Evolutionary conservation across 2,329 filamentous ascomycete species (phyloP).

Genomic region (Sporothrix globosa): DNA sequence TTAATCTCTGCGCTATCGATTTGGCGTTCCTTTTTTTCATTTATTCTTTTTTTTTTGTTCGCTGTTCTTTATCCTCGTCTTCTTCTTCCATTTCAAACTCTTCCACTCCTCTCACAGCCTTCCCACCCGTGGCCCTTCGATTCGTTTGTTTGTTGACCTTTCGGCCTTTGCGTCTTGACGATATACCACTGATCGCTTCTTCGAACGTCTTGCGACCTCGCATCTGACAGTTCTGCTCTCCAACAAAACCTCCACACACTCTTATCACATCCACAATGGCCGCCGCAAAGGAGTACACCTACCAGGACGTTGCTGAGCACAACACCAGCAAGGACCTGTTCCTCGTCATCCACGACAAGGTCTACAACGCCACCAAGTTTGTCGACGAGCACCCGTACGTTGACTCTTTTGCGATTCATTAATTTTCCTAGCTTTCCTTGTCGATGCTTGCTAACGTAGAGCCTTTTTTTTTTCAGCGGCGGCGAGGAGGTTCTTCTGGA

Average conservation of each 20-base stretch:
- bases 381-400: slow-evolving; percentile 93
- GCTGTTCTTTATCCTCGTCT: slow-evolving; percentile 11
- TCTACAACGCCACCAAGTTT: slow-evolving; percentile 89
- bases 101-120: background rate
- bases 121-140: background rate
- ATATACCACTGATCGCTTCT: background rate
- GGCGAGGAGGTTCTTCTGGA: slow-evolving; percentile 98
- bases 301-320: slow-evolving; percentile 80
- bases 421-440: slow-evolving; percentile 21
- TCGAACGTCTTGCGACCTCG: background rate
- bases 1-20: slow-evolving; percentile 21
- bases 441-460: slow-evolving; percentile 37
- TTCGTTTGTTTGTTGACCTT: background rate
- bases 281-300: slow-evolving; percentile 62
- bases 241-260: background rate
- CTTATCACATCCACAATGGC: slow-evolving; percentile 45
- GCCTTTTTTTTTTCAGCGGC: slow-evolving; percentile 61
- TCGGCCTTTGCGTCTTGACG: background rate
- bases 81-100: background rate
- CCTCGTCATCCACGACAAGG: slow-evolving; percentile 92
- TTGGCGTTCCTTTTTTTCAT: background rate
- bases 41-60: background rate
- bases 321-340: slow-evolving; percentile 93
- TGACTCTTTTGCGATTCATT: slow-evolving; percentile 24
- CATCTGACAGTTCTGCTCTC: background rate